Base-by-base conservation (phyloP, 805 yeast species). In the Citeromyces matritensis region DNA sequence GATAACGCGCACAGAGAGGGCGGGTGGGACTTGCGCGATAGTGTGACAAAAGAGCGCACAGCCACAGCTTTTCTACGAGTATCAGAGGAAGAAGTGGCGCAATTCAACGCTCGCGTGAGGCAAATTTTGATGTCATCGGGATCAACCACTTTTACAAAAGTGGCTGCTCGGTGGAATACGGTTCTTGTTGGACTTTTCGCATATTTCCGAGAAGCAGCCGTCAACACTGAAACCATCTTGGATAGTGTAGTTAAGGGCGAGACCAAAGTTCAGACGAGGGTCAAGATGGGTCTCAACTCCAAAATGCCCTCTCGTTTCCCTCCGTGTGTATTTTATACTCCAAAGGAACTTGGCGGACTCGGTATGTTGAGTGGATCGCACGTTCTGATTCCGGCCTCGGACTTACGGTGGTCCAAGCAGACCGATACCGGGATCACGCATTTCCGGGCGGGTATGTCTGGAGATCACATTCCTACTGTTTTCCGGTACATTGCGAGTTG, bases 301-400 rank as follows among this genome's bases (percentile, higher is more conserved):
- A 91, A 91, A 53, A 91, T 91, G 99, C 99, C 99, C 1, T 76
- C 95, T 0, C 64, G 99, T 34, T 91, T 91, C 56, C 99, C 99
- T 3, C 99, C 98, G 0, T 96, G 96, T 3, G 98, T 91, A 0
- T 91, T 91, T 45, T 91, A 91, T 49, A 85, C 98, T 0, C 98
- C 98, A 0, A 88, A 86, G 42, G 99, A 91, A 49, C 57, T 91
- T 3, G 98, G 99, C 31, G 99, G 99, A 28, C 58, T 91, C 28
- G 99, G 98, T 15, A 91, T 91, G 98, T 59, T 91, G 15, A 82
- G 95, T 61, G 97, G 97, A 0, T 83, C 95, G 9, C 98, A 91
- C 49, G 83, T 91, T 31, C 60, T 91, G 39, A 91, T 91, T 40
- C 98, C 98, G 0, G 80, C 94, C 0, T 77, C 94, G 5, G 98